Base-by-base conservation (phyloP, 2,329 filamentous ascomycete genomes). In the Gaeumannomyces tritici region DNA sequence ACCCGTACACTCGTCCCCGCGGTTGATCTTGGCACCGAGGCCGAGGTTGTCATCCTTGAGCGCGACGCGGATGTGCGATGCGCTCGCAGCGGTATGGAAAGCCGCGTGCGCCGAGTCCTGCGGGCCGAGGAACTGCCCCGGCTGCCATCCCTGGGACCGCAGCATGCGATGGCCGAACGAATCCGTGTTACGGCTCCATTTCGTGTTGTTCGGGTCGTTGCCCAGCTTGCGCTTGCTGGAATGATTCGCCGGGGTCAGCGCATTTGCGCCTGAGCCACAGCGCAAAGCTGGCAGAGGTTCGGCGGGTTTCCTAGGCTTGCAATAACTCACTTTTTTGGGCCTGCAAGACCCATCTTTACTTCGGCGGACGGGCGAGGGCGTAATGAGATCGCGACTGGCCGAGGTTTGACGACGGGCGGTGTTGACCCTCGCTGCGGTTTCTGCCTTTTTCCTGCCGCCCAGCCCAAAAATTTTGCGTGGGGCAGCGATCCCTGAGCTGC, bases 161-260 rank as follows among this genome's bases (percentile, higher is more conserved):
- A 99, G 86, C 68, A 98, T 93, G 71, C 87, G 90, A 74, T 96
- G 93, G 68, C 95, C 95, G 73, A 95, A 98, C 62, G 86, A 88
- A 63, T 83, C 83, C 66, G 89, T 90, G 72, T 93, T 89, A 70
- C 88, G 87, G 63, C 89, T 87, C 95, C 95, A 99, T 81, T 85
- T 86, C 59, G 91, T 96, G 75, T 98, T 99, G 77, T 98, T 97
- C 9, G 95, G 95, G 76, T 99, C 95, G 73, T 89, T 83, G 67
- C 89, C 89, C 71, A 98, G 87, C 77, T 93, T 96, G 59, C 81
- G 81, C 68, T 72, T 74, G 65, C 73, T 77, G 55, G 21, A n/a
- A 24, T 21, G 28, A 12, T 61, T 5, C 54, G 67, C 24, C 67
- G 65, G 55, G 65, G 55, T 28, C 31, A 31, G 28, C 18, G 24